phyloP scores from a whole-genome alignment of 768 basidiomycete species.

The Mycena pura region DNA sequence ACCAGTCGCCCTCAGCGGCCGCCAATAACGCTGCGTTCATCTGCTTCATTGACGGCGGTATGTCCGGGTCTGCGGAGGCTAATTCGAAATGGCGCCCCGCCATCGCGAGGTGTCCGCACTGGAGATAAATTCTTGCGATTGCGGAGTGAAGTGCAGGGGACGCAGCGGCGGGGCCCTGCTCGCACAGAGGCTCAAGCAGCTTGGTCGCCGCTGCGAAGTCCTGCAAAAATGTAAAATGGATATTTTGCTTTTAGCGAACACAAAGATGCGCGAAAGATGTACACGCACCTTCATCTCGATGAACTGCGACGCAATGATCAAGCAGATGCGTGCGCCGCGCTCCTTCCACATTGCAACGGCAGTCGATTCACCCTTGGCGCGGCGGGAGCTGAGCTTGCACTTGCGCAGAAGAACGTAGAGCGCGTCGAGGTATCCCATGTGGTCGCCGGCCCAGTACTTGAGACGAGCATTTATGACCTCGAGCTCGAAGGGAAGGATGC shows the following conservation, averaged over 20 bases:
- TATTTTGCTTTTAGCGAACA: no score
- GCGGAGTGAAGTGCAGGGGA: constrained; percentile 71
- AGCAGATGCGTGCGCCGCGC: constrained; percentile 72
- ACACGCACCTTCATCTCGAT: constrained; percentile 79
- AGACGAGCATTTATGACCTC: constrained; percentile 77
- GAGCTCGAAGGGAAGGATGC: constrained; percentile 64
- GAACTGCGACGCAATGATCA: constrained; percentile 83
- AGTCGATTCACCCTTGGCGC: constrained; percentile 43
- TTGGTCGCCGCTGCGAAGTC: constrained; percentile 73
- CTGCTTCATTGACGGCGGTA: constrained; percentile 50
- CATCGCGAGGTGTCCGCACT: constrained; percentile 67
- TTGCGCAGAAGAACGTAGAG: constrained; percentile 65
- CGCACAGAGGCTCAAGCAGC: constrained; percentile 72
- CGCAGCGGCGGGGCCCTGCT: constrained; percentile 35
- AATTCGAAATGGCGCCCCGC: constrained; percentile 66
- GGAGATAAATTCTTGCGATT: constrained; percentile 76
- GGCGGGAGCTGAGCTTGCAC: constrained; percentile 61
- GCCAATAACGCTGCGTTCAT: constrained; percentile 76
- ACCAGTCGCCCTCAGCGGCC: constrained; percentile 76
- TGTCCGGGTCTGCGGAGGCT: constrained; percentile 52
- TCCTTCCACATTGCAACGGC: constrained; percentile 81
- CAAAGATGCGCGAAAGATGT: not conserved
- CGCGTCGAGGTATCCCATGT: constrained; percentile 81
- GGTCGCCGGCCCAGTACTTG: constrained; percentile 84
- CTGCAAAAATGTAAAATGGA: constrained; percentile 44